Percentiles rank a stretch among this genome's conserved stretches.
Evolutionary conservation across 2,329 filamentous ascomycete species (phyloP).

Genomic region (Neopestalotiopsis clavispora): DNA sequence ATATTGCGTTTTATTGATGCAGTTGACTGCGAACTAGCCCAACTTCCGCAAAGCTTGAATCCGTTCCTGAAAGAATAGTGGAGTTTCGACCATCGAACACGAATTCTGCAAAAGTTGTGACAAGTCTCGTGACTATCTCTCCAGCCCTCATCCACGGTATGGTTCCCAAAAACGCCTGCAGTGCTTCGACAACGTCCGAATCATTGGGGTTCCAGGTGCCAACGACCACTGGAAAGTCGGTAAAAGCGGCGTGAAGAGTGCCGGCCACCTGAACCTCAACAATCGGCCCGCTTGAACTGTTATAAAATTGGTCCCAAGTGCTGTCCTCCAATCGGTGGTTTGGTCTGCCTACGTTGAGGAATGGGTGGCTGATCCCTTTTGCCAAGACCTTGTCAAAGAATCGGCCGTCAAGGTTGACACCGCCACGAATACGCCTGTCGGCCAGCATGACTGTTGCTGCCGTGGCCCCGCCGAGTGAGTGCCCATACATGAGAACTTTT

Average conservation of each 20-base stretch:
- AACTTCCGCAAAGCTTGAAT: slow-evolving; percentile 1
- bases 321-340: slow-evolving; percentile 34
- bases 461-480: slow-evolving; percentile 20
- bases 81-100: neutral
- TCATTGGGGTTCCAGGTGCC: neutral
- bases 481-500: slow-evolving; percentile 18
- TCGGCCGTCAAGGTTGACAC: slow-evolving; percentile 16
- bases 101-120: neutral
- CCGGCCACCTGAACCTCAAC: slow-evolving; percentile 30
- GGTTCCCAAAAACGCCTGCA: slow-evolving; percentile 5
- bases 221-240: slow-evolving; percentile 28
- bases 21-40: neutral
- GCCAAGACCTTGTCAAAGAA: slow-evolving; percentile 32
- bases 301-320: slow-evolving; percentile 38
- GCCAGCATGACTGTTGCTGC: slow-evolving; percentile 9
- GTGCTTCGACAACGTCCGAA: slow-evolving; percentile 16
- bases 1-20: too few species aligned
- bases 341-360: slow-evolving; percentile 36
- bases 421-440: slow-evolving; percentile 16
- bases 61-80: neutral
- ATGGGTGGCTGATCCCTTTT: slow-evolving; percentile 33
- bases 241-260: slow-evolving; percentile 37
- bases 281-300: slow-evolving; percentile 30
- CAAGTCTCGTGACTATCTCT: neutral
- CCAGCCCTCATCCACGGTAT: neutral